phyloP scores from a whole-genome alignment of 2,329 filamentous ascomycete genomes.

The Fusarium sublunatum region DNA sequence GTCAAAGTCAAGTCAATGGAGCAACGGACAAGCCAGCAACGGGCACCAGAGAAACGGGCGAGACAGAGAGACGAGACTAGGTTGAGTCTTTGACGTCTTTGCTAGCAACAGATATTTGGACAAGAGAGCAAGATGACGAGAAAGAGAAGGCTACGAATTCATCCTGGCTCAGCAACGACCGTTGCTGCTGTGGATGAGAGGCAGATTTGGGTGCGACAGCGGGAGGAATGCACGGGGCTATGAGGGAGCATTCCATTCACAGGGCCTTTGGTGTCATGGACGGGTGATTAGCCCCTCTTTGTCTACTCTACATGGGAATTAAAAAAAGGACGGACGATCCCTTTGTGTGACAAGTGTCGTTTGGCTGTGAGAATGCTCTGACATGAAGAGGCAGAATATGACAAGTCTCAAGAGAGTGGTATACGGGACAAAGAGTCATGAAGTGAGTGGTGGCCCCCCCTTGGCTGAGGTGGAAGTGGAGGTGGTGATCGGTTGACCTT shows the following conservation, averaged over 20 bases:
- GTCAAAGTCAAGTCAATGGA: conserved; percentile 43
- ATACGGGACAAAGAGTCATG: conserved; percentile 11
- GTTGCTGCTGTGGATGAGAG: conserved; percentile 31
- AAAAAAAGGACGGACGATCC: conserved; percentile 20
- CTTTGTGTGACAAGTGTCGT: conserved; percentile 22
- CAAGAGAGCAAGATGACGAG: conserved; percentile 10
- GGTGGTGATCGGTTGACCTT: conserved; percentile 28
- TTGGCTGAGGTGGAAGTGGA: not conserved
- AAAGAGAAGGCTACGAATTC: conserved; percentile 37
- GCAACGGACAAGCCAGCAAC: conserved; percentile 38
- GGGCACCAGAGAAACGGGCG: conserved; percentile 42
- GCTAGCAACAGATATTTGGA: conserved; percentile 8
- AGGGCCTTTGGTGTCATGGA: conserved; percentile 31
- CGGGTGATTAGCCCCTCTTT: conserved; percentile 28
- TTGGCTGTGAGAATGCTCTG: conserved; percentile 5
- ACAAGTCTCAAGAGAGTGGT: not conserved
- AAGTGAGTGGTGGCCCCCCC: not conserved
- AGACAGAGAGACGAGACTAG: conserved; percentile 37
- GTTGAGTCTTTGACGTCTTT: conserved; percentile 17
- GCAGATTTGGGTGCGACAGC: conserved; percentile 31
- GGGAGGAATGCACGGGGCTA: conserved; percentile 47
- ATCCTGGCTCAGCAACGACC: conserved; percentile 42
- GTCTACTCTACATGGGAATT: conserved; percentile 19
- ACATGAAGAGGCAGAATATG: not conserved
- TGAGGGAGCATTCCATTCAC: conserved; percentile 47